A percentile compares a stretch with the other conserved stretches of the same genome.
phyloP scores from a whole-genome alignment of 169 alveolate species.

The Perkinsus chesapeaki region DNA sequence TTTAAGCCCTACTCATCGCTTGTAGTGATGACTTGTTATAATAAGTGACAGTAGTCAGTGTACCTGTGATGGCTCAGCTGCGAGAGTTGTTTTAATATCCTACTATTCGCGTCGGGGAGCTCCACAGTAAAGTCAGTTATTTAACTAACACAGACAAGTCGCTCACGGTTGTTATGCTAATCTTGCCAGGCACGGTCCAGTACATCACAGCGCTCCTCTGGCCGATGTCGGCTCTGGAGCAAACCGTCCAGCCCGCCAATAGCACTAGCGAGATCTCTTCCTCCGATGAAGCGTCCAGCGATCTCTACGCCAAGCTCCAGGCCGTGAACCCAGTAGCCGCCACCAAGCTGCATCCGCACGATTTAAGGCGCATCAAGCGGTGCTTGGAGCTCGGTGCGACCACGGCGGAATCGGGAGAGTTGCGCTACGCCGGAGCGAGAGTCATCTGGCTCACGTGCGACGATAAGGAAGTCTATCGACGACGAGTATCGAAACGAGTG shows the following conservation, averaged over 20 bases:
- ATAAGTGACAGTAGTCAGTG: no score
- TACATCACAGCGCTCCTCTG: constrained; percentile 46
- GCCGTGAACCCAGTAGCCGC: constrained; percentile 22
- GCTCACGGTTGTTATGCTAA: no score
- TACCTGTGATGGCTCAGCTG: no score
- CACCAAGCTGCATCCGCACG: constrained; percentile 18
- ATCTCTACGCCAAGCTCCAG: constrained; percentile 19
- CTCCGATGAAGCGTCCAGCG: background rate
- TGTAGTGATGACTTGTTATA: no score
- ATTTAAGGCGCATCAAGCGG: constrained; percentile 30
- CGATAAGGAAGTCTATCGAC: constrained; percentile 22
- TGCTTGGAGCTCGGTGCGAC: constrained; percentile 13
- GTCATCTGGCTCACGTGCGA: constrained; percentile 36
- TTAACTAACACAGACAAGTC: no score
- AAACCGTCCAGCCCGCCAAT: background rate
- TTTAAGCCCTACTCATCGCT: no score
- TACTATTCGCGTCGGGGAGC: no score
- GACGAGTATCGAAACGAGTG: constrained; percentile 41
- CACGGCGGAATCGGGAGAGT: background rate
- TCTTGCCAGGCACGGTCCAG: constrained; percentile 36
- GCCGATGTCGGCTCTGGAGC: constrained; percentile 14
- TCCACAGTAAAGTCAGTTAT: no score
- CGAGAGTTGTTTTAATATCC: no score
- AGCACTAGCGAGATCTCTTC: background rate
- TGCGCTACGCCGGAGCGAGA: constrained; percentile 24